A percentile compares a stretch with the other conserved stretches of the same genome.
Evolutionary conservation across 331 rosid species (phyloP).

Genomic region (Phaseolus coccineus): DNA sequence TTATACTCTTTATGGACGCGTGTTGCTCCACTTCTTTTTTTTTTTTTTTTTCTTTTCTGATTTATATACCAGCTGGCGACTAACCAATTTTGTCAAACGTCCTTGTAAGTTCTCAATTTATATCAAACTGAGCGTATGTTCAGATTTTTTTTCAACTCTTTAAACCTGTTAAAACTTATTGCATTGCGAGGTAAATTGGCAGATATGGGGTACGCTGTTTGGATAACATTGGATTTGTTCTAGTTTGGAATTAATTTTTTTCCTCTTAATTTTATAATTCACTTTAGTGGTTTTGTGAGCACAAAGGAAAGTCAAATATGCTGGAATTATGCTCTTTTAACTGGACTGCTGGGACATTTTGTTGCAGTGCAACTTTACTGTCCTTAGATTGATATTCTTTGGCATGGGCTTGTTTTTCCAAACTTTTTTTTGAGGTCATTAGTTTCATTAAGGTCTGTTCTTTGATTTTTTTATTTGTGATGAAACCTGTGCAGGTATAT

Average conservation of each 20-base stretch:
- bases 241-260: neutral
- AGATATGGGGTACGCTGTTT: conserved; percentile 14
- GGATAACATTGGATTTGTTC: conserved; percentile 6
- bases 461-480: conserved; percentile 1
- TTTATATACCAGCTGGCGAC: neutral
- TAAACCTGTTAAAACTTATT: conserved; percentile 9
- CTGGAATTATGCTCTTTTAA: conserved; percentile 20
- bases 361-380: conserved; percentile 3
- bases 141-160: neutral
- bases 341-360: conserved; percentile 12
- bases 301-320: conserved; percentile 29
- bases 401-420: conserved; percentile 9
- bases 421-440: neutral
- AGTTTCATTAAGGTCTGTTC: neutral
- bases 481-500: conserved; percentile 3
- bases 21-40: neutral
- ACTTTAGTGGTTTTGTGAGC: conserved; percentile 4
- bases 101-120: neutral
- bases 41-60: neutral
- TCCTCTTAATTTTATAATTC: conserved; percentile 12
- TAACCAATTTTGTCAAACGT: neutral
- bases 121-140: neutral
- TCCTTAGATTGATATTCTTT: conserved; percentile 14
- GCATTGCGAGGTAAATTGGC: conserved; percentile 27
- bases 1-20: neutral